These are phyloP conservation scores for Epichloe sibirici DNA, from an alignment of 2,329 filamentous ascomycete species.

Conservation along the genomic window DNA sequence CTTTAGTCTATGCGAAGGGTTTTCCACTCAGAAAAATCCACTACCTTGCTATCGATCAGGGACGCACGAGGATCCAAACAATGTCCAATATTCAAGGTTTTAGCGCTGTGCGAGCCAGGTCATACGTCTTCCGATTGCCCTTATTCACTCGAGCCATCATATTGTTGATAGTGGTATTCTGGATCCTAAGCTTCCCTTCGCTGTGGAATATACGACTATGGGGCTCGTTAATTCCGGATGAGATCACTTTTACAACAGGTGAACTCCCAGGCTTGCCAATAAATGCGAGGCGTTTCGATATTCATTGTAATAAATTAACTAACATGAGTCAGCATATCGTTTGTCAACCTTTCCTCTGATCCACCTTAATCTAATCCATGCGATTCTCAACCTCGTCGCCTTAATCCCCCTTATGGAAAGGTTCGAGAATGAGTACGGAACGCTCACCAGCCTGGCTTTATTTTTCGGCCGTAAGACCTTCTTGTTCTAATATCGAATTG, in stretches of 20 bases:
- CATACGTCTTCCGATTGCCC: conserved; percentile 75
- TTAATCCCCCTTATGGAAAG: conserved; percentile 81
- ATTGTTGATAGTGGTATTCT: conserved; percentile 47
- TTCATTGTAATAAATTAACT: background rate
- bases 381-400: conserved; percentile 65
- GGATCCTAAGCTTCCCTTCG: conserved; percentile 55
- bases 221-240: conserved; percentile 66
- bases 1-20: background rate
- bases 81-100: conserved; percentile 31
- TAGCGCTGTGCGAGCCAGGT: conserved; percentile 61
- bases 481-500: background rate
- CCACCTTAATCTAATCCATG: conserved; percentile 70
- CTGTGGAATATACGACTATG: conserved; percentile 63
- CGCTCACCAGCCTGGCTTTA: conserved; percentile 71
- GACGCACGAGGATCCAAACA: background rate
- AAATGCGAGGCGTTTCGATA: background rate
- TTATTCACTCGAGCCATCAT: conserved; percentile 69
- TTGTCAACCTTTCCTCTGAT: conserved; percentile 87
- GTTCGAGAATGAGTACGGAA: conserved; percentile 88
- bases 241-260: conserved; percentile 62
- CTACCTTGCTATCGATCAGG: background rate
- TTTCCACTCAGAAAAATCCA: background rate
- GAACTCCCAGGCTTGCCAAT: conserved; percentile 11
- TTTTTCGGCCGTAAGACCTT: conserved; percentile 77
- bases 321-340: conserved; percentile 57